Conservation (phyloP, 305 asterid genomes). For the Ajuga reptans region DNA sequence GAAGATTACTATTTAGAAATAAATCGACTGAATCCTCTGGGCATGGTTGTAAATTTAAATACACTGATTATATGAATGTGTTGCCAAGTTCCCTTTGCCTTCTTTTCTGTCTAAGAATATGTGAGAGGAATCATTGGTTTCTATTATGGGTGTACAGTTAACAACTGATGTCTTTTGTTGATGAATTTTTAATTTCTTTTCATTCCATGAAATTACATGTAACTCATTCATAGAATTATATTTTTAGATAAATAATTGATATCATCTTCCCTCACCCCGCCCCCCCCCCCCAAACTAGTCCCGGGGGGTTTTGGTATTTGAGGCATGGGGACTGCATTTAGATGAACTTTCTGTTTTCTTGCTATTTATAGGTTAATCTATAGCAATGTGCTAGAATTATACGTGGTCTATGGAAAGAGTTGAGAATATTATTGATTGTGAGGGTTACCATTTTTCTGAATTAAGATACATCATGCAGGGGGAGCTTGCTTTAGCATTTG, state of each 20-base stretch:
- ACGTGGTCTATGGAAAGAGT: conserved; percentile 3
- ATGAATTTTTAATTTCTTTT: conserved; percentile 4
- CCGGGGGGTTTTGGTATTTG: background rate
- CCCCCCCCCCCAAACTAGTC: no score
- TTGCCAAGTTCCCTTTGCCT: background rate
- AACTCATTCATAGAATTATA: background rate
- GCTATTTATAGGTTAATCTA: conserved; percentile 2
- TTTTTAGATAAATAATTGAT: background rate
- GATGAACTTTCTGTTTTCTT: conserved; percentile 5
- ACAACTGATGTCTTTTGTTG: conserved; percentile 10
- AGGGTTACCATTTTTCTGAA: conserved; percentile 16
- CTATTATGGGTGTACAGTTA: background rate
- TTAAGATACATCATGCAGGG: conserved; percentile 49
- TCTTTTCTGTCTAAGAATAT: background rate
- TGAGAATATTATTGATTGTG: conserved; percentile 12
- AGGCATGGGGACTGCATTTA: conserved; percentile 14
- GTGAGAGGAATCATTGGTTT: background rate
- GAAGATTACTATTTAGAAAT: conserved; percentile 95
- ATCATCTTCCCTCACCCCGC: no score
- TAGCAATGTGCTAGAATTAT: conserved; percentile 1
- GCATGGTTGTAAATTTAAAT: conserved; percentile 93
- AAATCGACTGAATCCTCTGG: conserved; percentile 90
- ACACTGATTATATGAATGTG: conserved; percentile 1
- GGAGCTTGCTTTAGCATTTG: conserved; percentile 98
- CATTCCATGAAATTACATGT: conserved; percentile 1